Evolutionary conservation across 2,329 filamentous ascomycete genomes (phyloP).

Genomic region (Pseudogymnoascus sp.): DNA sequence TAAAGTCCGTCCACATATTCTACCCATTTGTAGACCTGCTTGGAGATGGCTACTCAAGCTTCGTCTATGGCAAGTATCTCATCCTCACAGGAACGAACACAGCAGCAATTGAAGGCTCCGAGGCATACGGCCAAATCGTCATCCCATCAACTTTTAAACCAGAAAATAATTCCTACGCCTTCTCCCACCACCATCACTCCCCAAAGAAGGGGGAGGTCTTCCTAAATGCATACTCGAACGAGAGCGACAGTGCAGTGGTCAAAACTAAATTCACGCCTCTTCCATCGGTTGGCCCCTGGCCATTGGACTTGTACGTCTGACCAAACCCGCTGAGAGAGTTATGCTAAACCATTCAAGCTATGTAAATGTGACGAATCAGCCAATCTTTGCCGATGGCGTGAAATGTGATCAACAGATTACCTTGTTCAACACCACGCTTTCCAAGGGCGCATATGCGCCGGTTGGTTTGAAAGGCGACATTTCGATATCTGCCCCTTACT

Average conservation of each 20-base stretch:
- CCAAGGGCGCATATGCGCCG: conserved; percentile 26
- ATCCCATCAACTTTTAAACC: conserved; percentile 19
- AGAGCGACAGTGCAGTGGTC: neutral
- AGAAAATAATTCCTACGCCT: neutral
- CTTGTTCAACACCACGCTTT: conserved; percentile 38
- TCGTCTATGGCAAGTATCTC: conserved; percentile 42
- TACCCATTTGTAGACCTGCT: conserved; percentile 49
- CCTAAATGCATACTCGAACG: conserved; percentile 29
- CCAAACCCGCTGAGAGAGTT: conserved; percentile 28
- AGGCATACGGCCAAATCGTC: conserved; percentile 34
- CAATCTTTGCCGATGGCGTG: conserved; percentile 34
- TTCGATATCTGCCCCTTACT: conserved; percentile 23
- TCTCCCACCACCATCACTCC: neutral
- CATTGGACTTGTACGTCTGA: conserved; percentile 12
- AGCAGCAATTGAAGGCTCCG: conserved; percentile 38
- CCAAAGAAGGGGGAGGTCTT: neutral
- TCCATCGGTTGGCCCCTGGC: neutral
- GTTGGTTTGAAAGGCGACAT: conserved; percentile 29
- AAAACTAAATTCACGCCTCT: conserved; percentile 19
- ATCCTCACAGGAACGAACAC: conserved; percentile 31
- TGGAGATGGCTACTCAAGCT: conserved; percentile 41
- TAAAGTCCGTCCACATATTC: conserved; percentile 41
- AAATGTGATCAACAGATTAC: conserved; percentile 37
- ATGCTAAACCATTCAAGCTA: conserved; percentile 30
- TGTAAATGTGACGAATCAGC: conserved; percentile 46